Evolutionary conservation across 176 grass and related monocot species (phyloP).

Genomic region (Poa pratensis): DNA sequence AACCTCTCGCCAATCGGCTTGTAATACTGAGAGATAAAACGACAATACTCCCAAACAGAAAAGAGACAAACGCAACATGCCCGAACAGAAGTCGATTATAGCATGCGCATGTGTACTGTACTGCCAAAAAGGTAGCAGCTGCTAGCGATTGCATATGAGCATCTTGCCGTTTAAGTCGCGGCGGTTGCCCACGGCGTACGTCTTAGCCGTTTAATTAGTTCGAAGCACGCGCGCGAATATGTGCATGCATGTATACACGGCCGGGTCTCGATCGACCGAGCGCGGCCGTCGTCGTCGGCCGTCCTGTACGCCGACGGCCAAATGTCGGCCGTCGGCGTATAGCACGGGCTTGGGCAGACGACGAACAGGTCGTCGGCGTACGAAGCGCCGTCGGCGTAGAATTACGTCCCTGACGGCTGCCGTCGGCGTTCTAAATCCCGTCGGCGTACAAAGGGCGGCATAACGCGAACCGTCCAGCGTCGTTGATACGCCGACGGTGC

Average conservation of each 20-base stretch:
- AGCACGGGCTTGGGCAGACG: no score
- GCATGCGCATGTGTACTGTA: neutral
- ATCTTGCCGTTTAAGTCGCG: neutral
- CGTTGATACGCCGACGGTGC: no score
- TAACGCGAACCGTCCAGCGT: no score
- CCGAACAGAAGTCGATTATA: neutral
- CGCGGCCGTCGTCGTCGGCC: slow-evolving; percentile 1
- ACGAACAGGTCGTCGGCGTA: no score
- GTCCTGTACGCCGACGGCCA: no score
- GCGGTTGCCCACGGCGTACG: neutral
- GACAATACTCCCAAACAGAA: neutral
- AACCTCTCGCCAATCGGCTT: neutral
- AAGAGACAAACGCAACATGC: neutral
- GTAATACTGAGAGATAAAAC: neutral
- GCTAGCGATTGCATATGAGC: neutral
- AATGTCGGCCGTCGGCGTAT: no score
- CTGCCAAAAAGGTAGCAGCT: neutral
- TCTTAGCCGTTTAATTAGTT: neutral
- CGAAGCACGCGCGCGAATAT: neutral
- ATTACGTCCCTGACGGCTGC: no score
- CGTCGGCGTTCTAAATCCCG: no score
- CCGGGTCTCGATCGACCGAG: slow-evolving; percentile 4
- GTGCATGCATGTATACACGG: neutral
- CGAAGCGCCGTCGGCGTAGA: no score
- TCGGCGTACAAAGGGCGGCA: no score